These are phyloP conservation scores for Hysterangium stoloniferum DNA, from an alignment of 768 basidiomycete species.

Conservation along the genomic window DNA sequence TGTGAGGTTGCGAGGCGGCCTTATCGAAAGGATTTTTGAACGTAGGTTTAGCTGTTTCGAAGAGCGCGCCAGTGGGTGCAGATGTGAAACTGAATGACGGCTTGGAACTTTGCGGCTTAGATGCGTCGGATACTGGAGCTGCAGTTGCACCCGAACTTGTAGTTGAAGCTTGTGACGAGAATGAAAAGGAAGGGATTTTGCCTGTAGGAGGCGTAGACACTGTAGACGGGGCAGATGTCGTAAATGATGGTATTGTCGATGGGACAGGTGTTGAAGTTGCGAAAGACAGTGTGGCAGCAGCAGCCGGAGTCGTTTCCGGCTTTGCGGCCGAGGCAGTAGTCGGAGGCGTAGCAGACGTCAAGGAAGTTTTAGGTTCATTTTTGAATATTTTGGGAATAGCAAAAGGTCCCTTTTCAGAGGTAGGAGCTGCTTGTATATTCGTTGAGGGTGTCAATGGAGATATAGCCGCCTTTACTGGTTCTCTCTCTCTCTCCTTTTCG, in stretches of 20 bases:
- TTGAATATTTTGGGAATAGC: background rate
- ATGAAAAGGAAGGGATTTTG: conserved; percentile 15
- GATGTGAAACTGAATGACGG: background rate
- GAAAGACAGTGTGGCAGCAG: conserved; percentile 6
- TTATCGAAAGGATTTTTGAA: background rate
- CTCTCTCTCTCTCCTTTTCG: conserved; percentile 21
- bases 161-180: conserved; percentile 6
- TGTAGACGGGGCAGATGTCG: conserved; percentile 5
- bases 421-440: conserved; percentile 11
- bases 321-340: conserved; percentile 10
- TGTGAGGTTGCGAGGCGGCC: background rate
- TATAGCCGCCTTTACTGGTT: conserved; percentile 30
- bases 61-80: background rate
- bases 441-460: conserved; percentile 16
- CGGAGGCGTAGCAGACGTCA: conserved; percentile 8
- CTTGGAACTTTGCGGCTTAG: background rate
- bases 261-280: conserved; percentile 5
- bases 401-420: background rate
- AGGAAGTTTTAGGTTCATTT: background rate
- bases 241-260: too few relatives aligned
- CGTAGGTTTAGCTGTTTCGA: background rate
- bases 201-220: conserved; percentile 5
- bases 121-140: background rate
- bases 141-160: background rate
- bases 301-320: background rate